These are phyloP conservation scores for Termitomyces sp. DNA, from an alignment of 1,284 basidiomycete genomes.

Conservation along the genomic window DNA sequence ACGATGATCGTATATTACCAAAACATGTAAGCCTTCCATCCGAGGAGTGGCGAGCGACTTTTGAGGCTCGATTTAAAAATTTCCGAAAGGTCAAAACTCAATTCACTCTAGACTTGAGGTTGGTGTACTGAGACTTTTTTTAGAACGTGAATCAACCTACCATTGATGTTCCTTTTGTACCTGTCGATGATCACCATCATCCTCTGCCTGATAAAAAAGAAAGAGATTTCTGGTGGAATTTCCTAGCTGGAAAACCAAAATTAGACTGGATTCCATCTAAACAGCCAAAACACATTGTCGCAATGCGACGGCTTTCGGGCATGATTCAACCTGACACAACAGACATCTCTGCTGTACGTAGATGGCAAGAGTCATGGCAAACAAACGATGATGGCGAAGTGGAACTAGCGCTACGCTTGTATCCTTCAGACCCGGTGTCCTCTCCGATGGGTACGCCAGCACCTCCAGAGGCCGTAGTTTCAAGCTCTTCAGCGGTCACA, in stretches of 20 bases:
- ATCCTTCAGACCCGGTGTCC: conserved; percentile 33
- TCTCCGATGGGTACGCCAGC: conserved; percentile 36
- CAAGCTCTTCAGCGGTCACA: conserved; percentile 1
- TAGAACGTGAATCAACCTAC: conserved; percentile 66
- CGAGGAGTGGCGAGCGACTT: conserved; percentile 55
- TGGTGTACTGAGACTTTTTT: not conserved
- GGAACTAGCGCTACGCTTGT: conserved; percentile 28
- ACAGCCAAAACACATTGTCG: conserved; percentile 29
- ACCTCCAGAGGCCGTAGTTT: conserved; percentile 15
- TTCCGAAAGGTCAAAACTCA: conserved; percentile 62
- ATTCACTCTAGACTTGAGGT: conserved; percentile 1
- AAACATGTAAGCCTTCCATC: conserved; percentile 45
- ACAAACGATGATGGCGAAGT: conserved; percentile 36
- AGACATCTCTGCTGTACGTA: conserved; percentile 7
- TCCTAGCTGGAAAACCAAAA: conserved; percentile 61
- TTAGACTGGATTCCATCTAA: conserved; percentile 59
- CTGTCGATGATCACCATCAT: conserved; percentile 24
- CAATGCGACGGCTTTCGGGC: conserved; percentile 20
- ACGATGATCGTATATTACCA: conserved; percentile 20
- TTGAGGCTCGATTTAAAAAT: conserved; percentile 56
- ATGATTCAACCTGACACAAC: conserved; percentile 29
- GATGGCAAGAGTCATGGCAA: conserved; percentile 24
- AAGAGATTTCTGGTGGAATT: conserved; percentile 75
- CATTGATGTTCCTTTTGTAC: conserved; percentile 36
- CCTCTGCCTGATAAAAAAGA: conserved; percentile 64